These are phyloP conservation scores for Dothideomycetes sp. DNA, from an alignment of 2,329 filamentous ascomycete genomes.

Conservation along the genomic window DNA sequence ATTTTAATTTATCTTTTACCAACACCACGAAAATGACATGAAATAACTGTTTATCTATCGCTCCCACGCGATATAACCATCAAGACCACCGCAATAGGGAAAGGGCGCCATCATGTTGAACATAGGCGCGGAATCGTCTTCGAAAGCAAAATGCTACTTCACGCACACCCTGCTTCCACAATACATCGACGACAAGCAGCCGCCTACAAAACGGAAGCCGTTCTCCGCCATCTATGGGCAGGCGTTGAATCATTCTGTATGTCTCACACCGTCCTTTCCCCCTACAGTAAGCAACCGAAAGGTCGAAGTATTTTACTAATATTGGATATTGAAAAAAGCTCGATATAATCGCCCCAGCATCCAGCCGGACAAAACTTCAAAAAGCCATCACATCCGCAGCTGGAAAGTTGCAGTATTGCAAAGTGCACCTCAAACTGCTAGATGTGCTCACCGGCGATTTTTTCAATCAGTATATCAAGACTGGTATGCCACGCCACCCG, in stretches of 20 bases:
- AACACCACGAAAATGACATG: not conserved
- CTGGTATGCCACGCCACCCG: constrained; percentile 37
- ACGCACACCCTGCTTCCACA: constrained; percentile 55
- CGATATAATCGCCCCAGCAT: constrained; percentile 36
- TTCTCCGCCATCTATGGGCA: constrained; percentile 59
- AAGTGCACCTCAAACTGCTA: constrained; percentile 60
- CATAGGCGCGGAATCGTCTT: constrained; percentile 9
- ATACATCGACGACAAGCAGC: constrained; percentile 60
- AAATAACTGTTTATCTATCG: not conserved
- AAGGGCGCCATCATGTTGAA: constrained; percentile 10
- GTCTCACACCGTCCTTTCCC: not conserved
- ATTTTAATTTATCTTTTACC: not conserved
- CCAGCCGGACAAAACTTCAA: constrained; percentile 29
- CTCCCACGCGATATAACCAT: not conserved
- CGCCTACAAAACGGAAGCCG: constrained; percentile 62
- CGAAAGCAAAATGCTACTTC: constrained; percentile 55
- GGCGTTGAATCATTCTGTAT: constrained; percentile 55
- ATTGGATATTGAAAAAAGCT: constrained; percentile 35
- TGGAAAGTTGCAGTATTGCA: constrained; percentile 44
- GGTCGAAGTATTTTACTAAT: constrained; percentile 64
- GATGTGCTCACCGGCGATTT: constrained; percentile 65
- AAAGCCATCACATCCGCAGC: constrained; percentile 15
- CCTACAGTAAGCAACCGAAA: constrained; percentile 17
- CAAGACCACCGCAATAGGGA: no score
- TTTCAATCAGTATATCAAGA: constrained; percentile 76